These are phyloP conservation scores for Psilocybe tampanensis DNA, from an alignment of 768 basidiomycete species.

Conservation along the genomic window DNA sequence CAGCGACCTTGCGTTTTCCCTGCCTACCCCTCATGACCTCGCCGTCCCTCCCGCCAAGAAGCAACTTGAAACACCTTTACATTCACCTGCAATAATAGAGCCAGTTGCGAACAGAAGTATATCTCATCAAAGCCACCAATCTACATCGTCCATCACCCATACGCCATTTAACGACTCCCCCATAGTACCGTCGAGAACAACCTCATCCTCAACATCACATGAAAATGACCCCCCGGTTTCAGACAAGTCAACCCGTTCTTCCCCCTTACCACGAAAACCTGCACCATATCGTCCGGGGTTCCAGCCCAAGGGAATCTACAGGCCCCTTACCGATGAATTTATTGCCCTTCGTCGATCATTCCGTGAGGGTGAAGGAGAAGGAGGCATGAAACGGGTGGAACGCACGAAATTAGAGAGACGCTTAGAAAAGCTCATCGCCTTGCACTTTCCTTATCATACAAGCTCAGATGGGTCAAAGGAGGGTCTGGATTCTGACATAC, in stretches of 20 bases:
- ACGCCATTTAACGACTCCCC: background rate
- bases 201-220: background rate
- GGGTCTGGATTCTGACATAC: conserved; percentile 8
- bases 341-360: conserved; percentile 44
- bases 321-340: conserved; percentile 84
- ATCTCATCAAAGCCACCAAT: background rate
- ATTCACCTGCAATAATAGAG: background rate
- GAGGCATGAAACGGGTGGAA: conserved; percentile 62
- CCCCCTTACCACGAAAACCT: conserved; percentile 16
- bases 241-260: conserved; percentile 12
- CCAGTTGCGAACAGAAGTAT: background rate
- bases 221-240: background rate
- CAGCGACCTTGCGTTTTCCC: background rate
- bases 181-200: background rate
- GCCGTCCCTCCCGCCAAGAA: background rate
- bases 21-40: background rate
- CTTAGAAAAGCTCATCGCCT: conserved; percentile 81
- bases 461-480: conserved; percentile 17
- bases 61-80: background rate
- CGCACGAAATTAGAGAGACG: conserved; percentile 83
- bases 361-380: conserved; percentile 38
- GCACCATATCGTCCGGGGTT: conserved; percentile 90
- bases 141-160: background rate
- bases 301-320: conserved; percentile 86
- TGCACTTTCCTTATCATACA: conserved; percentile 61